A percentile compares a stretch with the other conserved stretches of the same genome.
Evolutionary conservation across 73 alveolate species (phyloP).

Genomic region (Stentor coeruleus): DNA sequence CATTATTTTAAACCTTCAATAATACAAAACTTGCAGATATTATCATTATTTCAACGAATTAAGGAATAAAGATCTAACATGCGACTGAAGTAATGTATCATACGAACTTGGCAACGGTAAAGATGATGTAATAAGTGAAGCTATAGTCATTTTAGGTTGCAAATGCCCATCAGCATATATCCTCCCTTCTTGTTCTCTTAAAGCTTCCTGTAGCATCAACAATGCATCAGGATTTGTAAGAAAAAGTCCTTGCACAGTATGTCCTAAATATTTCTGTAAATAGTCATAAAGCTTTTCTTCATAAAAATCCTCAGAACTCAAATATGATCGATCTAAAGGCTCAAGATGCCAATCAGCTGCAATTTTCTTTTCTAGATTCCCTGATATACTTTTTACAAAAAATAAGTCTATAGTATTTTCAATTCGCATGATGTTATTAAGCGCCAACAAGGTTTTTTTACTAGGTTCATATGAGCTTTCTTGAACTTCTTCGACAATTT

Average conservation of each 20-base stretch:
- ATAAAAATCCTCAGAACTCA: slow-evolving; percentile 14
- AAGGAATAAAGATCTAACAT: background rate
- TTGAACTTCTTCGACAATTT: background rate
- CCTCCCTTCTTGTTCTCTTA: slow-evolving; percentile 15
- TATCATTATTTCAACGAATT: background rate
- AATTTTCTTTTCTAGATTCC: background rate
- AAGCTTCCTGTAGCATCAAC: slow-evolving; percentile 18
- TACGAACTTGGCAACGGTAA: background rate
- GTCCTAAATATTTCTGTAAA: background rate
- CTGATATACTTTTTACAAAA: background rate
- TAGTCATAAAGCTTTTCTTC: slow-evolving; percentile 5
- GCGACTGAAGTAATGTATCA: background rate
- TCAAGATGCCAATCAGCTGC: slow-evolving; percentile 10
- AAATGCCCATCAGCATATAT: slow-evolving; percentile 10
- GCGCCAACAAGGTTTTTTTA: background rate
- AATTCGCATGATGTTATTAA: background rate
- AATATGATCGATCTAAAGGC: slow-evolving; percentile 9
- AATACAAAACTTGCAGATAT: too few relatives aligned
- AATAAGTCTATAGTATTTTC: background rate
- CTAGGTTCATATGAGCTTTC: background rate
- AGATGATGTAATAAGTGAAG: slow-evolving; percentile 3
- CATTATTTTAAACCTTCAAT: too few relatives aligned
- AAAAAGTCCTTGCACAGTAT: slow-evolving; percentile 13
- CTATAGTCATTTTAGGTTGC: background rate
- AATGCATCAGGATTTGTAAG: slow-evolving; percentile 16